phyloP scores from a whole-genome alignment of 192 early-diverging fungal species.

The Pilobolus umbonatus region DNA sequence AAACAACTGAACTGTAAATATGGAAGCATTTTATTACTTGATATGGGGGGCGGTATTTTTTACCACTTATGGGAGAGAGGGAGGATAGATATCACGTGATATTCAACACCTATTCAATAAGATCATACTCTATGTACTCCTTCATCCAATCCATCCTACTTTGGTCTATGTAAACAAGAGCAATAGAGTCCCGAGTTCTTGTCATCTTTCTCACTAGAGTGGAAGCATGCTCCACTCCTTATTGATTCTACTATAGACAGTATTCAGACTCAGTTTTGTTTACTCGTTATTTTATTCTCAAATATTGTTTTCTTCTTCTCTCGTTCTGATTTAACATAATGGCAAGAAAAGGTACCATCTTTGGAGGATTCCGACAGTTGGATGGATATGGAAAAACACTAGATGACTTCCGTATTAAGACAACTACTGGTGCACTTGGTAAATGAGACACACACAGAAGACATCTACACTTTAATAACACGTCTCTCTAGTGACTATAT shows the following conservation, averaged over 20 bases:
- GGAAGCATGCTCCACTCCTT: neutral
- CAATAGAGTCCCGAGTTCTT: neutral
- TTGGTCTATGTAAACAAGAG: neutral
- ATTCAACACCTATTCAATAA: too few species aligned
- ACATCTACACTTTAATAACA: neutral
- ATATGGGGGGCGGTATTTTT: too few species aligned
- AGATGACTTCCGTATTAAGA: conserved; percentile 89
- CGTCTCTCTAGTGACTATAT: conserved; percentile 63
- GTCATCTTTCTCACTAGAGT: neutral
- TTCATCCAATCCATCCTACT: too few species aligned
- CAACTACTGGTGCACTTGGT: conserved; percentile 68
- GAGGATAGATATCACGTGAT: too few species aligned
- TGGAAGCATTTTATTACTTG: neutral
- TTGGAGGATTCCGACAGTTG: conserved; percentile 54
- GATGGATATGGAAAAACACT: conserved; percentile 96
- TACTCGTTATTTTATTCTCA: neutral
- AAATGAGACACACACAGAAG: neutral
- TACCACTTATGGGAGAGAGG: too few species aligned
- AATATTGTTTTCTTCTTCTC: neutral
- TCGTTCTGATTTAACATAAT: conserved; percentile 14
- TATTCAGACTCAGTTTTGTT: too few species aligned
- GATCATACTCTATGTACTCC: too few species aligned
- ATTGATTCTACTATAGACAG: neutral
- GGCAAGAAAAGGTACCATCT: conserved; percentile 44
- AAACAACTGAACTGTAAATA: neutral